Evolutionary conservation across 2,329 filamentous ascomycete species (phyloP), one percentile per base, ranked within the genome.

Genomic region (Colletotrichum musicola): DNA sequence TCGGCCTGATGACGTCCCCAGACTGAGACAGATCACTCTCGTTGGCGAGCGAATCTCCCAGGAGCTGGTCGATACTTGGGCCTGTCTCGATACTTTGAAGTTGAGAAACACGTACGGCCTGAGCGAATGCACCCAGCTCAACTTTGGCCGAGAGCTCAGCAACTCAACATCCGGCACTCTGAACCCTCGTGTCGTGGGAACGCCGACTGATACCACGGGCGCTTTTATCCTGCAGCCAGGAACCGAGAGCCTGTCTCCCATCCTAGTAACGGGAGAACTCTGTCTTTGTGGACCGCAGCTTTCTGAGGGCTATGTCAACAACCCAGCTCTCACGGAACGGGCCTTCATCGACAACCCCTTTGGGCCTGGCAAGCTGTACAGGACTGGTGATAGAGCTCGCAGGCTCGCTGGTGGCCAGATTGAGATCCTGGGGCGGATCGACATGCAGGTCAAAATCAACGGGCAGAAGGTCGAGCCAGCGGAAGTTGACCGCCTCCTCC

Each of bases 401-500:
- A 71, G 72, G 6, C 70, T 73, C 4, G 69, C 72, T 6, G 74
- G 76, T 9, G 74, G 75, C 0, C 71, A 55, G 0, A 56, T 77
- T 22, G 69, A 75, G 18, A 73, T 75, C 4, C 46, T 66, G 0
- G 75, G 77, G 0, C 72, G 77, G 0, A 73, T 71, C 4, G 77
- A 78, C 7, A 58, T 70, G 3, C 77, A 79, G 64, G 72, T 78
- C 69, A 79, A 79, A 71, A 73, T 79, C 4, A 73, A 73, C 27
- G 77, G 77, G 4, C 76, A 79, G 20, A 75, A 77, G 5, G 72
- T 78, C 6, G 77, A 79, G 35, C 71, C 77, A 0, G 75, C 71
- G 0, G 77, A 79, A 47, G 73, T 79, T 5, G 77, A 79, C 66
- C 50, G 30, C 27, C 13, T 25, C 27, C 27, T 54, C 16, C 13